Evolutionary conservation across 192 early-diverging fungal genomes (phyloP).

Genomic region (Chytriomyces confervae): DNA sequence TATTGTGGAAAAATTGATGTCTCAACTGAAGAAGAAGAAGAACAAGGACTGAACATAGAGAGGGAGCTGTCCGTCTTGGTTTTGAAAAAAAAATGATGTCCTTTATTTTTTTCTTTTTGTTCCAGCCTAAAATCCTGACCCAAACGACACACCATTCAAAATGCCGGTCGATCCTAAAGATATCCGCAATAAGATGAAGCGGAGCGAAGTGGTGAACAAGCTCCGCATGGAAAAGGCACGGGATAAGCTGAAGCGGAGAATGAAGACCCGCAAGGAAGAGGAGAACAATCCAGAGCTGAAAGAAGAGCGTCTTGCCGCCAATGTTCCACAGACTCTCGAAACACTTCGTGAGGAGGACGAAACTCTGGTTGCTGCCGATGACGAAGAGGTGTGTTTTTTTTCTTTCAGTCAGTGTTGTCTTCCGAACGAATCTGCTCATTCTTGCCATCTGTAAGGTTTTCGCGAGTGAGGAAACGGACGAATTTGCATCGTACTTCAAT

Average conservation of each 20-base stretch:
- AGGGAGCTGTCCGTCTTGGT: no score
- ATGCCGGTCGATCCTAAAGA: constrained; percentile 34
- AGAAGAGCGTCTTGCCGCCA: constrained; percentile 84
- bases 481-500: constrained; percentile 84
- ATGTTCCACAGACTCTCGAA: constrained; percentile 92
- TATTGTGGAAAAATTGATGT: not conserved
- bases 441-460: constrained; percentile 40
- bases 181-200: constrained; percentile 79
- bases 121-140: no score
- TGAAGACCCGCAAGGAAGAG: constrained; percentile 78
- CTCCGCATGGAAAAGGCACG: constrained; percentile 76
- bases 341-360: constrained; percentile 92
- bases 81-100: no score
- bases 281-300: constrained; percentile 81
- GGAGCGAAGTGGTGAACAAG: constrained; percentile 79
- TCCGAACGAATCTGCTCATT: constrained; percentile 5
- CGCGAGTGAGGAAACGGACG: constrained; percentile 60
- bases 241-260: constrained; percentile 75
- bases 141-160: not conserved
- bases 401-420: not conserved
- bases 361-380: constrained; percentile 73
- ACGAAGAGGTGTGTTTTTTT: constrained; percentile 46
- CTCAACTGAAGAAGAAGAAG: not conserved
- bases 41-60: no score
- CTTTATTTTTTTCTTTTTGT: no score